Percentiles rank a stretch among this genome's conserved stretches.
These are phyloP conservation scores for Exophiala phaeomuriformis DNA, from an alignment of 2,329 filamentous ascomycete genomes.

Conservation along the genomic window DNA sequence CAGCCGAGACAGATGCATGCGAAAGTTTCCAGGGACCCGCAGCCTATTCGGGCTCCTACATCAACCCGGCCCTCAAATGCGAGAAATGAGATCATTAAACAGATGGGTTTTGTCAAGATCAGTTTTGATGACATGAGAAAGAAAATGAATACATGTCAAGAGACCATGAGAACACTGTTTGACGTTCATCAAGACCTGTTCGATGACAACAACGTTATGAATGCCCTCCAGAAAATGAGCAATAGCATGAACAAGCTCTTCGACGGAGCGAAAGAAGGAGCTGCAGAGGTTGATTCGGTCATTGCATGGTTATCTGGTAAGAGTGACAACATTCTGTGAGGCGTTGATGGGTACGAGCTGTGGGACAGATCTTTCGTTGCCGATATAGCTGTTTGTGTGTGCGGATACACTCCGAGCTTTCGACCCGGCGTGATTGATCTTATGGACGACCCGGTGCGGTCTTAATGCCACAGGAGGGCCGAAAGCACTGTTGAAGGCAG, in stretches of 20 bases:
- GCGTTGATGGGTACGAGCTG: not conserved
- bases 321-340: slow-evolving; percentile 1
- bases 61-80: not conserved
- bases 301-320: slow-evolving; percentile 7
- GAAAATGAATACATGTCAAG: slow-evolving; percentile 16
- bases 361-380: not conserved
- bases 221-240: slow-evolving; percentile 12
- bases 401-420: not conserved
- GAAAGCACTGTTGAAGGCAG: no score
- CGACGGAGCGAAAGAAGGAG: slow-evolving; percentile 16
- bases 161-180: slow-evolving; percentile 17
- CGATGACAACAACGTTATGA: slow-evolving; percentile 17
- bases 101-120: slow-evolving; percentile 14
- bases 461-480: no score
- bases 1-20: not conserved
- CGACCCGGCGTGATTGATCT: no score
- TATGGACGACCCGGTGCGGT: no score
- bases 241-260: slow-evolving; percentile 15
- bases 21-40: not conserved
- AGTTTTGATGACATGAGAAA: slow-evolving; percentile 11
- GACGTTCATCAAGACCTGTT: slow-evolving; percentile 12
- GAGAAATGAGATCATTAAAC: slow-evolving; percentile 6
- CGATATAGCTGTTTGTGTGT: not conserved
- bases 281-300: slow-evolving; percentile 8
- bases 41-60: not conserved